Conservation (phyloP, 2,329 filamentous ascomycete species). For the Pseudocercospora vitis region DNA sequence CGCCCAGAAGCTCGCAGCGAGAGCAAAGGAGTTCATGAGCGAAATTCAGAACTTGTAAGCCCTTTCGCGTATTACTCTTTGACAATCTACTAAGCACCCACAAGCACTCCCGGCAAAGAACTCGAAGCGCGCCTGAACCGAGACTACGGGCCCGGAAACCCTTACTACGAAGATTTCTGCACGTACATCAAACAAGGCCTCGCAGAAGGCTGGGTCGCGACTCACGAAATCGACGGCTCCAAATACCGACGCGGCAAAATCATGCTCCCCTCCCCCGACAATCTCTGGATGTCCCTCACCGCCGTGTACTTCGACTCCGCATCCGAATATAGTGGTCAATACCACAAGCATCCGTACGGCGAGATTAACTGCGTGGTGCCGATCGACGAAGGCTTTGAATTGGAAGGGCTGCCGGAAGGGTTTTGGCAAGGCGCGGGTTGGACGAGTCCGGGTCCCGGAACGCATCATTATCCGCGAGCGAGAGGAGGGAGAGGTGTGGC, state of each 20-base stretch:
- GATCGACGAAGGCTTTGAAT: conserved; percentile 51
- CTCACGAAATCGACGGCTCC: conserved; percentile 41
- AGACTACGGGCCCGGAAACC: conserved; percentile 40
- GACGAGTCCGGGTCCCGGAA: conserved; percentile 56
- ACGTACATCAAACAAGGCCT: conserved; percentile 37
- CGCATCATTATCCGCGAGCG: conserved; percentile 58
- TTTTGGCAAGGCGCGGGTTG: conserved; percentile 58
- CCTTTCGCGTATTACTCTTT: too few species aligned
- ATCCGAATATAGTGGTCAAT: conserved; percentile 54
- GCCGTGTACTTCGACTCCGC: conserved; percentile 58
- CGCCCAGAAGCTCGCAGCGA: conserved; percentile 26
- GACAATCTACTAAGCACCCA: background rate
- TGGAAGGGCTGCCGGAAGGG: conserved; percentile 51
- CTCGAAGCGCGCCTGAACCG: conserved; percentile 39
- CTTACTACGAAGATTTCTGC: conserved; percentile 42
- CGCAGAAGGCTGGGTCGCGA: conserved; percentile 42
- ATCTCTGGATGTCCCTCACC: conserved; percentile 57
- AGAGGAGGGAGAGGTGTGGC: conserved; percentile 53
- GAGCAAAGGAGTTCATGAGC: conserved; percentile 29
- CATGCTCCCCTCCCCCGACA: conserved; percentile 47
- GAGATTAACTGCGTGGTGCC: conserved; percentile 39
- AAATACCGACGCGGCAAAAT: conserved; percentile 52
- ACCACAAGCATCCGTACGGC: conserved; percentile 41
- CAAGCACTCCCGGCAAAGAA: conserved; percentile 40
- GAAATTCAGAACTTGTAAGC: conserved; percentile 31